Evolutionary conservation across 768 basidiomycete species (phyloP).

Genomic region (Boletus coccyginus): DNA sequence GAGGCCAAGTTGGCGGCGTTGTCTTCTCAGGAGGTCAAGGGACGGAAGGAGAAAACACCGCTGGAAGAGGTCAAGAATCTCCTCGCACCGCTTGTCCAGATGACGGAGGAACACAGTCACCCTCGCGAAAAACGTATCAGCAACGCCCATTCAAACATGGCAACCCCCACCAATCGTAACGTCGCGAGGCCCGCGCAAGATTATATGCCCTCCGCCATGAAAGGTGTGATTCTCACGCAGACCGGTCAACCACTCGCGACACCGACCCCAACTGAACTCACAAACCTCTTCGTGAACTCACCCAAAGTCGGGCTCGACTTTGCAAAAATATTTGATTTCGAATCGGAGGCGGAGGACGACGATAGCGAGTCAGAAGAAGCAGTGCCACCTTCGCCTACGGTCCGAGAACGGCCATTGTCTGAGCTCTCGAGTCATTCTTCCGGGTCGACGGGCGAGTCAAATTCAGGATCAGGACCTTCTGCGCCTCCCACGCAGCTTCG

Average conservation of each 20-base stretch:
- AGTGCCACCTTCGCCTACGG: slow-evolving; percentile 46
- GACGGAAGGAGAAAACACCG: slow-evolving; percentile 53
- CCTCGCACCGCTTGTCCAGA: slow-evolving; percentile 47
- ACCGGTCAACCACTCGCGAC: slow-evolving; percentile 76
- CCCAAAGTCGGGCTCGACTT: slow-evolving; percentile 75
- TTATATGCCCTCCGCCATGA: slow-evolving; percentile 54
- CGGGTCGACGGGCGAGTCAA: slow-evolving; percentile 25
- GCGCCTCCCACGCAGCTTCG: slow-evolving; percentile 50
- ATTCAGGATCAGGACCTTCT: slow-evolving; percentile 16
- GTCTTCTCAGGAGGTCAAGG: slow-evolving; percentile 38
- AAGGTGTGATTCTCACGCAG: slow-evolving; percentile 74
- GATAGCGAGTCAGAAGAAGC: slow-evolving; percentile 29
- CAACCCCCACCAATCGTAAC: slow-evolving; percentile 52
- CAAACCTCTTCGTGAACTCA: slow-evolving; percentile 63
- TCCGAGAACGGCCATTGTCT: slow-evolving; percentile 40
- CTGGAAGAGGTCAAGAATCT: slow-evolving; percentile 77
- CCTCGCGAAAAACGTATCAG: slow-evolving; percentile 17
- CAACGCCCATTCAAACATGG: slow-evolving; percentile 26
- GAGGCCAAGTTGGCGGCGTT: slow-evolving; percentile 47
- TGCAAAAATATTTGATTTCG: slow-evolving; percentile 73
- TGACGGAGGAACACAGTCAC: slow-evolving; percentile 30
- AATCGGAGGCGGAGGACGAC: slow-evolving; percentile 29
- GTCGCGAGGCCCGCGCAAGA: slow-evolving; percentile 28
- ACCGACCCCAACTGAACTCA: slow-evolving; percentile 64
- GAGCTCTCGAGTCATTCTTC: slow-evolving; percentile 25